Conservation (phyloP, 345 rosid genomes). For the Citrus inodora region DNA sequence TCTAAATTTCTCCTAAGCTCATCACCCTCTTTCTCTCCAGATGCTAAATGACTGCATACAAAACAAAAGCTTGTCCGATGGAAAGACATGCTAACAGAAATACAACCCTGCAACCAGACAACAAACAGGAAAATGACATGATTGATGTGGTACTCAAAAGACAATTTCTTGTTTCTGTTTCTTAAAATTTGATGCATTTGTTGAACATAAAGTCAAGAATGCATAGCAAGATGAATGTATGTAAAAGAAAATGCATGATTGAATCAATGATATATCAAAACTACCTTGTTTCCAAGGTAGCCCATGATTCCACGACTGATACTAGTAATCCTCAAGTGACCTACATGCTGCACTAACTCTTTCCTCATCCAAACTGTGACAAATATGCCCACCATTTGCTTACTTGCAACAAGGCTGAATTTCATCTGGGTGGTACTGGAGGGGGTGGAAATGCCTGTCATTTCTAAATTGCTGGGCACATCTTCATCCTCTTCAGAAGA, state of each 20-base stretch:
- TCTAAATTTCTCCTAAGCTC: conserved; percentile 80
- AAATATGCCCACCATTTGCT: conserved; percentile 98
- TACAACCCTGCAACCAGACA: conserved; percentile 71
- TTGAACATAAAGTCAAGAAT: too few relatives aligned
- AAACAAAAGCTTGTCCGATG: conserved; percentile 89
- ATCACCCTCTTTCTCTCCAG: conserved; percentile 96
- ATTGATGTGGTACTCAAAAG: not conserved
- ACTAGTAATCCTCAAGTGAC: conserved; percentile 71
- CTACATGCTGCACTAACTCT: conserved; percentile 73
- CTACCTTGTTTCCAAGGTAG: conserved; percentile 92
- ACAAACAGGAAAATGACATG: not conserved
- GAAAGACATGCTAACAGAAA: conserved; percentile 79
- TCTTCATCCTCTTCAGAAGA: conserved; percentile 74
- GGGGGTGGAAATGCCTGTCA: conserved; percentile 28
- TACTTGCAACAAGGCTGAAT: conserved; percentile 74
- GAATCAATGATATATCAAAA: not conserved
- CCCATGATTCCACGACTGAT: conserved; percentile 88
- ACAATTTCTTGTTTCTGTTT: not conserved
- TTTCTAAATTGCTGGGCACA: conserved; percentile 28
- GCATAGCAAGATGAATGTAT: not conserved
- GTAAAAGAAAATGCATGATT: not conserved
- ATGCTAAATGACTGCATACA: conserved; percentile 89
- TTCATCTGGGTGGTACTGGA: conserved; percentile 39
- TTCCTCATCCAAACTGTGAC: conserved; percentile 83
- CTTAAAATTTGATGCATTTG: not conserved